A percentile compares a stretch with the other conserved stretches of the same genome.
phyloP scores from a whole-genome alignment of 2,329 filamentous ascomycete species.

The Mariannaea elegans region DNA sequence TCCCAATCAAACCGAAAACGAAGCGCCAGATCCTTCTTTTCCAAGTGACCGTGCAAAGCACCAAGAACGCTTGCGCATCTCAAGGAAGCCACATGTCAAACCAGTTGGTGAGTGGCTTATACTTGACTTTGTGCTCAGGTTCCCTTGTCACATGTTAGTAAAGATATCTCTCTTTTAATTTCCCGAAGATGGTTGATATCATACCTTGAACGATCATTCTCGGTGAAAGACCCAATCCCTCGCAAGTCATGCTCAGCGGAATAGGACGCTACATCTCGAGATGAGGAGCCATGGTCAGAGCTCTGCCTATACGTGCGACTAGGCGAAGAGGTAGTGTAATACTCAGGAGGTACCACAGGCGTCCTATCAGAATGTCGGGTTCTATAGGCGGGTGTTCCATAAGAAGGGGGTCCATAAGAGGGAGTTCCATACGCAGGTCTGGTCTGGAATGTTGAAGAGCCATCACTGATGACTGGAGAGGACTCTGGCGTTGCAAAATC shows the following conservation, averaged over 20 bases:
- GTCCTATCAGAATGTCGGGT: constrained; percentile 27
- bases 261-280: constrained; percentile 23
- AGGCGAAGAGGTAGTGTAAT: constrained; percentile 25
- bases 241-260: constrained; percentile 35
- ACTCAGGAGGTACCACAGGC: constrained; percentile 20
- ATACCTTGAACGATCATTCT: constrained; percentile 18
- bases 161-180: not conserved
- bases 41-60: not conserved
- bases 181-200: not conserved
- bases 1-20: not conserved
- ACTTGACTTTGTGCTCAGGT: constrained; percentile 35
- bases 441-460: constrained; percentile 33
- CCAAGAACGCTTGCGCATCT: constrained; percentile 14
- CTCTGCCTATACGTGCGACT: constrained; percentile 8
- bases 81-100: constrained; percentile 39
- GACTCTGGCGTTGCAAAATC: constrained; percentile 37
- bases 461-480: constrained; percentile 38
- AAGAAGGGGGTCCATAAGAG: not conserved
- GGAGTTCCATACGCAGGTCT: constrained; percentile 21
- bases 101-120: constrained; percentile 41
- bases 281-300: constrained; percentile 20
- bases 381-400: constrained; percentile 10
- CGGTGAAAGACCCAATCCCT: constrained; percentile 36
- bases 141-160: not conserved
- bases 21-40: not conserved